Percentiles rank a stretch among this genome's conserved stretches.
Conservation (phyloP, 2,329 filamentous ascomycete species). For the Elsinoe perseae region DNA sequence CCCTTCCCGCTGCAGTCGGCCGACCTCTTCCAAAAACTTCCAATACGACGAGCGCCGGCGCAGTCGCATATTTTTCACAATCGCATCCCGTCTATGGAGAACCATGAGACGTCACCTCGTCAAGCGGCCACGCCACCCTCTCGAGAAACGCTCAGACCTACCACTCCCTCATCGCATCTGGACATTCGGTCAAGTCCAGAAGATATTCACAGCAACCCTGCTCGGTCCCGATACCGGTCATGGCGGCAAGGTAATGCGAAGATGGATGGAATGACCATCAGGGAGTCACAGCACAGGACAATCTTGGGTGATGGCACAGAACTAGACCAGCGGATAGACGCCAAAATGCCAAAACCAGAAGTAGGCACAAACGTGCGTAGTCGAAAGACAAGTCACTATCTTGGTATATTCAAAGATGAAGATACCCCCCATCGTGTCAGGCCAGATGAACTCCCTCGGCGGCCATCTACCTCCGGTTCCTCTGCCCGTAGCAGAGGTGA, state of each 20-base stretch:
- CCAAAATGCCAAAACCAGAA: constrained; percentile 52
- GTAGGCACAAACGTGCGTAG: constrained; percentile 48
- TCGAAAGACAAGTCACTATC: constrained; percentile 58
- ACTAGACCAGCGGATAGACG: constrained; percentile 57
- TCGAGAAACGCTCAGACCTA: background rate
- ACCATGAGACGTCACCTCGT: background rate
- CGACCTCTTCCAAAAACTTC: constrained; percentile 14
- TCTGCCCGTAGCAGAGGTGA: background rate
- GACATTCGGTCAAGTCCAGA: constrained; percentile 16
- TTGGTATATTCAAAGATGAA: constrained; percentile 58
- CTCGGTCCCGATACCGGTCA: constrained; percentile 41
- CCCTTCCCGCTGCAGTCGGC: constrained; percentile 16
- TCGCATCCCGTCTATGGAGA: constrained; percentile 6
- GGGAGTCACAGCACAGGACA: constrained; percentile 30
- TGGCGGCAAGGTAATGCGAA: constrained; percentile 44
- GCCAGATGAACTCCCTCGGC: constrained; percentile 33
- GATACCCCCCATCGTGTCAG: constrained; percentile 45
- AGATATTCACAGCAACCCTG: constrained; percentile 29
- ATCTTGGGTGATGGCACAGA: constrained; percentile 36
- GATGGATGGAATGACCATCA: constrained; percentile 32
- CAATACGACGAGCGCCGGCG: constrained; percentile 6
- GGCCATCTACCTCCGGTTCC: background rate
- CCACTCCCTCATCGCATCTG: background rate
- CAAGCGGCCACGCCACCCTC: background rate
- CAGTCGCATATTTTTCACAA: constrained; percentile 14